Base-by-base conservation (phyloP, 2,329 filamentous ascomycete genomes). In the Fusarium udum region DNA sequence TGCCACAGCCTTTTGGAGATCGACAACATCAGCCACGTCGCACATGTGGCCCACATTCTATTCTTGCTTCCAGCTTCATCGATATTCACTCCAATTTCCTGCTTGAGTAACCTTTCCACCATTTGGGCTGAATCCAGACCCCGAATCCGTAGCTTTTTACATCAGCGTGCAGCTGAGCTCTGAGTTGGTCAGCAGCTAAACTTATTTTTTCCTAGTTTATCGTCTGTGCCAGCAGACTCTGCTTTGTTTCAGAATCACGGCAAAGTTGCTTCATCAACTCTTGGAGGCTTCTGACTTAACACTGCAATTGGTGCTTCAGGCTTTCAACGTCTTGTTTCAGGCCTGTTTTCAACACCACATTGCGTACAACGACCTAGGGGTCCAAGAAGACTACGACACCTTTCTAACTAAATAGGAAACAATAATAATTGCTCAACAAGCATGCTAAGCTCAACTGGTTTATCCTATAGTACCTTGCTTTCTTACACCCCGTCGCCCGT, bases 11-110 rank as follows among this genome's bases (percentile, higher is more conserved):
- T 46, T 52, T 46, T 36, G n/a, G 28, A 32, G 66, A 74, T 75
- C 68, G 43, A 61, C 61, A 43, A 48, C 63, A 71, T 60, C 61
- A 75, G 71, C 71, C 75, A 76, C 73, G 63, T 71, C 62, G 49
- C 42, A 48, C 43, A 45, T 39, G 36, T 53, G 61, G 43, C 61
- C 75, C 66, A 73, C 63, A 56, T 74, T 69, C 60, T 66, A 71
- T 73, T 77, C 66, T 67, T 72, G 60, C 39, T 64, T 63, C 46
- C 36, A 42, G 32, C 31, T 40, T 32, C 32, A 39, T 36, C 22
- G 68, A 71, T 70, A 13, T 70, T 71, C 67, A 49, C 61, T 58
- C 13, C 20, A 40, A 20, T 59, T 70, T 45, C 66, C 65, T 46
- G 39, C 59, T 65, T 61, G 43, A 65, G 60, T 34, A 51, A 32